Base-by-base conservation (phyloP, 148 eudicot species). In the Vaccinium darrowii region DNA sequence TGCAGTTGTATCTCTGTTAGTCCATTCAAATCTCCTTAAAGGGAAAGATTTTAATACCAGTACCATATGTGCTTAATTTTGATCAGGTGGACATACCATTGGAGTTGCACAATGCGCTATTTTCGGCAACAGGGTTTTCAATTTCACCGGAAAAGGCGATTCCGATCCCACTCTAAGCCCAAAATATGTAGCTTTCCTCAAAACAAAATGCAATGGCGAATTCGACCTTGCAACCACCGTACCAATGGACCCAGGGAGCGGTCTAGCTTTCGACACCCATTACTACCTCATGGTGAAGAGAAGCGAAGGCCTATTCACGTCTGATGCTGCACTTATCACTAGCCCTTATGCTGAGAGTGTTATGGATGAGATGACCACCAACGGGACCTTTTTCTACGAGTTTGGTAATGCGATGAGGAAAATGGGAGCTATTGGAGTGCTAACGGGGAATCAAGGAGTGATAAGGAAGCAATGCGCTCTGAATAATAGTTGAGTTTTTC, bases 281-380 rank as follows among this genome's bases (percentile, higher is more conserved):
- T 92, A 89, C 82, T 92, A 27, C 52, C 1, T 9, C 0, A 83
- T 54, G 39, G 18, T 92, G 0, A 84, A 76, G 54, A 39, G 36
- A 14, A 74, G 86, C 39, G 67, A 84, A 79, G 91, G 91, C 9
- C 81, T 88, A 1, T 89, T 92, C 82, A 83, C 54, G 23, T 92
- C 94, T 1, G 94, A 92, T 80, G 92, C 91, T 19, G 85, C 91
- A n/a, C 86, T 92, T 19, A 76, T 91, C 0, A 87, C 85, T 1
- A 14, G 85, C n/a, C 1, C 0, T 58, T 1, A 15, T 58, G 63
- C 63, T 3, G 0, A 7, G 4, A 16, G 19, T 5, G 0, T 58
- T 58, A 8, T 58, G 18, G n/a, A 58, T 58, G 16, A 18, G 63
- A 58, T 58, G 63, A 2, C 27, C 27, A 27, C 63, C 18, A 58